Evolutionary conservation across 2,329 filamentous ascomycete species (phyloP).

Genomic region (Claviceps sorghi): DNA sequence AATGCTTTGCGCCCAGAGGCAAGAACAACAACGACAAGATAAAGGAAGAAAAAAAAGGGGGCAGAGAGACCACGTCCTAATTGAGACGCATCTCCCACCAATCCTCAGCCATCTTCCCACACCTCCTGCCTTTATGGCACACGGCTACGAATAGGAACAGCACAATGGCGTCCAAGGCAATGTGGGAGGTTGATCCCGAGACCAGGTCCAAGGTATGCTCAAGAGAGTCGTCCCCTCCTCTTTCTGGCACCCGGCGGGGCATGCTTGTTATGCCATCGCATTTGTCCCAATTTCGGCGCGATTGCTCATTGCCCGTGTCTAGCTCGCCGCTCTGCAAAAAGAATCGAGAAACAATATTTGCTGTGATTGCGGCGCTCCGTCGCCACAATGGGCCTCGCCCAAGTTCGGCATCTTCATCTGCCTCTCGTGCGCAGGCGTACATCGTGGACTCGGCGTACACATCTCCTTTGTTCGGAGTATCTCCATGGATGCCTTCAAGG

Average conservation of each 20-base stretch:
- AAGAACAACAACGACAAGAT: neutral
- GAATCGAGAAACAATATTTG: conserved; percentile 77
- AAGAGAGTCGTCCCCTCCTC: conserved; percentile 1
- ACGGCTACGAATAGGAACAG: conserved; percentile 1
- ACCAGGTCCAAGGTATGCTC: conserved; percentile 73
- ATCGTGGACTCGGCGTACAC: conserved; percentile 89
- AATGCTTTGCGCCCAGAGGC: neutral
- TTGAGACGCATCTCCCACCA: neutral
- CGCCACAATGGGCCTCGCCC: conserved; percentile 93
- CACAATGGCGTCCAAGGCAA: conserved; percentile 54
- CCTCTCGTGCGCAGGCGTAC: conserved; percentile 84
- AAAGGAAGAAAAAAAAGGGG: neutral
- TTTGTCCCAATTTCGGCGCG: no score
- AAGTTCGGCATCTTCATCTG: conserved; percentile 99
- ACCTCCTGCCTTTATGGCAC: neutral
- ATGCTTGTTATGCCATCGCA: conserved; percentile 1
- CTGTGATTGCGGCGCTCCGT: conserved; percentile 90
- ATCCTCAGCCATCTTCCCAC: neutral
- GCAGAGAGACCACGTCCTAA: neutral
- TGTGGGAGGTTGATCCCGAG: conserved; percentile 99
- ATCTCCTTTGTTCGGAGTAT: conserved; percentile 97
- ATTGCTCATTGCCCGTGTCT: conserved; percentile 4
- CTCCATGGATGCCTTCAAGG: conserved; percentile 98
- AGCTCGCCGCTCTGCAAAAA: conserved; percentile 88
- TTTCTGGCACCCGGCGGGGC: conserved; percentile 3